These are phyloP conservation scores for Microsporum audouinii DNA, from an alignment of 2,329 filamentous ascomycete genomes.

Conservation along the genomic window DNA sequence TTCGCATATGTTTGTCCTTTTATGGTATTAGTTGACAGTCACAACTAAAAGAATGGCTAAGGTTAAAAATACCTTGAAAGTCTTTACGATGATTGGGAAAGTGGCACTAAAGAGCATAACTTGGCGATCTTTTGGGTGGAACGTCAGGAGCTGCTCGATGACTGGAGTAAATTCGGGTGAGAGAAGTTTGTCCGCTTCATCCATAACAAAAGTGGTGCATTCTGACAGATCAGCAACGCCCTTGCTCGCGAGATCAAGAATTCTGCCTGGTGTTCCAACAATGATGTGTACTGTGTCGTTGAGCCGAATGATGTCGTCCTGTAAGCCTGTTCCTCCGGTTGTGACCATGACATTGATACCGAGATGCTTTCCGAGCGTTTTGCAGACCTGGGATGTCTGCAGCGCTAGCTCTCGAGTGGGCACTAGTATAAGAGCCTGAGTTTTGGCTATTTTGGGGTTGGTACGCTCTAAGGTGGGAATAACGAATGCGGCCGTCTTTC, in stretches of 20 bases:
- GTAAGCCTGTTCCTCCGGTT: constrained; percentile 85
- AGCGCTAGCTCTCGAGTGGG: constrained; percentile 93
- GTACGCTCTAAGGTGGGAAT: constrained; percentile 92
- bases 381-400: constrained; percentile 98
- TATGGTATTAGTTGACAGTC: constrained; percentile 8
- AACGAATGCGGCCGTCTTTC: constrained; percentile 95
- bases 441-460: constrained; percentile 93
- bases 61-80: constrained; percentile 53
- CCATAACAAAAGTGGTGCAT: constrained; percentile 98
- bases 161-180: constrained; percentile 95
- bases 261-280: constrained; percentile 91
- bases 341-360: constrained; percentile 99
- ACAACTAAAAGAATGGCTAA: neutral
- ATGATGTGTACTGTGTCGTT: constrained; percentile 94
- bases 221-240: constrained; percentile 91
- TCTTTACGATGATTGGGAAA: constrained; percentile 92
- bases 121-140: constrained; percentile 93
- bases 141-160: constrained; percentile 88
- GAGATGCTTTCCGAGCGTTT: constrained; percentile 92
- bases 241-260: constrained; percentile 91
- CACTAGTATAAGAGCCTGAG: constrained; percentile 90
- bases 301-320: constrained; percentile 92
- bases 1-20: constrained; percentile 87
- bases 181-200: constrained; percentile 95
- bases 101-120: constrained; percentile 99